Evolutionary conservation across 768 basidiomycete genomes (phyloP).

Genomic region (Podaxis mareebaensis): DNA sequence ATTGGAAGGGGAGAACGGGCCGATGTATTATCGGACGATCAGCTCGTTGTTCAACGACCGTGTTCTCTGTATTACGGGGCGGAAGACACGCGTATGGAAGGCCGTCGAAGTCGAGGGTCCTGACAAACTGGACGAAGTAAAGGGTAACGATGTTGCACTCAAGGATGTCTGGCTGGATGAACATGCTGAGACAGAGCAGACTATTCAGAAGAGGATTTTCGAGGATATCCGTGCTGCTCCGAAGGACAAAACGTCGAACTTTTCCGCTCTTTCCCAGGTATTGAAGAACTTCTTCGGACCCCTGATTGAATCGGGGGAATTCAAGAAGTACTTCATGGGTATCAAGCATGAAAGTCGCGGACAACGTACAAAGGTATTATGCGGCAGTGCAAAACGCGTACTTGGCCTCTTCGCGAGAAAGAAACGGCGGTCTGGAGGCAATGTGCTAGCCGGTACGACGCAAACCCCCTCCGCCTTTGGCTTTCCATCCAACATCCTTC

Average conservation of each 20-base stretch:
- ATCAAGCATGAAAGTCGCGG: no score
- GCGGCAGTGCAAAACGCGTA: no score
- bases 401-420: no score
- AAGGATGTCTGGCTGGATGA: conserved; percentile 25
- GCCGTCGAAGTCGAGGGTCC: conserved; percentile 8
- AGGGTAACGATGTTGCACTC: conserved; percentile 13
- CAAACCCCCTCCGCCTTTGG: not conserved
- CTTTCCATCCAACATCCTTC: not conserved
- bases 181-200: conserved; percentile 9
- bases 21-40: not conserved
- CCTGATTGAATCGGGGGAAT: not conserved
- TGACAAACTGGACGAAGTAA: not conserved
- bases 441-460: not conserved
- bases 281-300: not conserved
- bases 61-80: conserved; percentile 11
- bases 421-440: no score
- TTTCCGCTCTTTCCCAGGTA: not conserved
- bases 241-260: no score
- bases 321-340: conserved; percentile 4
- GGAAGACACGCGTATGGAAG: conserved; percentile 19
- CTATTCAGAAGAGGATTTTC: conserved; percentile 20
- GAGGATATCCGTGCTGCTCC: not conserved
- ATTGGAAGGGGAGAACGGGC: not conserved
- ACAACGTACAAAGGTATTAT: no score
- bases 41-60: not conserved